These are phyloP conservation scores for Fusarium pininemorale DNA, from an alignment of 2,329 filamentous ascomycete species.

Conservation along the genomic window DNA sequence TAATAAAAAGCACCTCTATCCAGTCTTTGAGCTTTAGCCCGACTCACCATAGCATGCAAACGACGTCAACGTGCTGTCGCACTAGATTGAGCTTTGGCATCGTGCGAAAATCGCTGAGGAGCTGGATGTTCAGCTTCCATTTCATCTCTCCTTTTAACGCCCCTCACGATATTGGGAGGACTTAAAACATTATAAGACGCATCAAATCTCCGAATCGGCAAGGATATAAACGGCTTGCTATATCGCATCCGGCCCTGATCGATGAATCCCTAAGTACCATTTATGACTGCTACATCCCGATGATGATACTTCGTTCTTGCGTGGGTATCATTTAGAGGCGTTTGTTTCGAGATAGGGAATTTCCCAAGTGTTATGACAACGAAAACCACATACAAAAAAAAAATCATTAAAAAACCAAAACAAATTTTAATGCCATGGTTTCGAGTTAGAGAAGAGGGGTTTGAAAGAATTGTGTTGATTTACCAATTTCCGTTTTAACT, in stretches of 20 bases:
- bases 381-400: background rate
- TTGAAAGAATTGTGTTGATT: slow-evolving; percentile 2
- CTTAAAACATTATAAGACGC: background rate
- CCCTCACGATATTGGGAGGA: background rate
- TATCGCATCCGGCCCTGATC: background rate
- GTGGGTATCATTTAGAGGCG: slow-evolving; percentile 41
- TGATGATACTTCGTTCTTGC: slow-evolving; percentile 15
- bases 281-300: slow-evolving; percentile 23
- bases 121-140: slow-evolving; percentile 20
- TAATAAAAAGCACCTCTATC: slow-evolving; percentile 13
- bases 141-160: background rate
- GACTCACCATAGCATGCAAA: slow-evolving; percentile 13
- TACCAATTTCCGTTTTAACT: slow-evolving; percentile 2
- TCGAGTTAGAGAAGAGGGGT: slow-evolving; percentile 29
- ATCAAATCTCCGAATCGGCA: background rate
- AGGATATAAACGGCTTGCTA: slow-evolving; percentile 10
- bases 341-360: slow-evolving; percentile 26
- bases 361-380: slow-evolving; percentile 20
- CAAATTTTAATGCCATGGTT: background rate
- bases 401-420: background rate
- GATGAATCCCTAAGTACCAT: background rate
- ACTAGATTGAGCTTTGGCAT: slow-evolving; percentile 14
- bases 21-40: slow-evolving; percentile 13
- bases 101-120: slow-evolving; percentile 31
- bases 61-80: slow-evolving; percentile 1